Conservation (phyloP, 352 stramenopile genomes). For the Globisporangium spiculum region DNA sequence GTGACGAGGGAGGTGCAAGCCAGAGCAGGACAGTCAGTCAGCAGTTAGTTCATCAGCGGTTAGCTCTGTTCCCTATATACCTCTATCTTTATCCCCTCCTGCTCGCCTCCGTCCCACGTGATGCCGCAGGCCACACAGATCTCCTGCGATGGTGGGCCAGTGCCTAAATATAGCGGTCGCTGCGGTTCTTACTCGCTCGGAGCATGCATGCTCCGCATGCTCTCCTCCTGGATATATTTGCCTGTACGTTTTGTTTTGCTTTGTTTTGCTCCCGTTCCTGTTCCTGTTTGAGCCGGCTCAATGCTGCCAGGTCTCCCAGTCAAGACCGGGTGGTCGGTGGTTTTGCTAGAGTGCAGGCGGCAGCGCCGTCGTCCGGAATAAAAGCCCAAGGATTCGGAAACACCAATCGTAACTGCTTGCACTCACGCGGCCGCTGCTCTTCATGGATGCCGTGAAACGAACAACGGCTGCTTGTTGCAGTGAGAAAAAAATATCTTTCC, state of each 20-base stretch:
- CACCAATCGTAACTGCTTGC: constrained; percentile 14
- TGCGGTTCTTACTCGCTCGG: neutral
- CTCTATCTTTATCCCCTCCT: neutral
- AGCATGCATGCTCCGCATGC: neutral
- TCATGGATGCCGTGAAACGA: constrained; percentile 15
- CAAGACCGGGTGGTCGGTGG: constrained; percentile 4
- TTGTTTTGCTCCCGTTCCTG: no score
- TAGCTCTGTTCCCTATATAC: constrained; percentile 4
- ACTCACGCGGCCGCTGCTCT: neutral
- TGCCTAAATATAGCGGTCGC: constrained; percentile 1
- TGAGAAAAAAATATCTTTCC: constrained; percentile 34
- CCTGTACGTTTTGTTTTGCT: neutral
- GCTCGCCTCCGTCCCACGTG: neutral
- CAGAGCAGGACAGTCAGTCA: neutral
- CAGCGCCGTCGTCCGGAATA: neutral
- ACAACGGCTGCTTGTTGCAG: constrained; percentile 15
- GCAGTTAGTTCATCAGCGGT: neutral
- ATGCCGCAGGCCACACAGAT: neutral
- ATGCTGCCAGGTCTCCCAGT: neutral
- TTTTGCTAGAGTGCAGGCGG: neutral
- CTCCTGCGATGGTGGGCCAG: constrained; percentile 4
- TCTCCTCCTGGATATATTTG: constrained; percentile 8
- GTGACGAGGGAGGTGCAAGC: neutral
- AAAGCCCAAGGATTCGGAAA: neutral
- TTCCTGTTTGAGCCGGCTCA: neutral